Percentiles rank a stretch among this genome's conserved stretches.
Evolutionary conservation across 2,329 filamentous ascomycete species (phyloP).

Genomic region (Cladophialophora bantiana): DNA sequence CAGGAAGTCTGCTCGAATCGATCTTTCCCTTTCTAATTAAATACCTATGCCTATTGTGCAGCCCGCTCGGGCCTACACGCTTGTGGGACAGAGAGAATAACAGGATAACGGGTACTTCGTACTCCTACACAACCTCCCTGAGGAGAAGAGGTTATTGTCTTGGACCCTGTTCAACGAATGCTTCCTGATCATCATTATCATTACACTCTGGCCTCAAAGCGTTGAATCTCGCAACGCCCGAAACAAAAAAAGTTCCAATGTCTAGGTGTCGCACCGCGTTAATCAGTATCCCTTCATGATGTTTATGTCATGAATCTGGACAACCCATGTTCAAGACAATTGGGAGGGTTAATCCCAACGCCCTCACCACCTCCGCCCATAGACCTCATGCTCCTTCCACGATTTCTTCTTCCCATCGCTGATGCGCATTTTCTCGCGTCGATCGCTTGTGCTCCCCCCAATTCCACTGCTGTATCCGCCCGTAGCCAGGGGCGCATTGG

Average conservation of each 20-base stretch:
- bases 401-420: constrained; percentile 23
- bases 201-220: not conserved
- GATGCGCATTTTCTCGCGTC: constrained; percentile 23
- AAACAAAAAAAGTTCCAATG: not conserved
- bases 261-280: not conserved
- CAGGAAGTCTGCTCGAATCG: too few relatives aligned
- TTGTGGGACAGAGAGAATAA: too few relatives aligned
- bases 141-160: too few relatives aligned
- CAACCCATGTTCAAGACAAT: not conserved
- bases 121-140: too few relatives aligned
- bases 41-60: too few relatives aligned
- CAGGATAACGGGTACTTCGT: too few relatives aligned
- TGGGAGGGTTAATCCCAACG: not conserved
- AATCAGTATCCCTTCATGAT: not conserved
- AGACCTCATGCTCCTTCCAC: constrained; percentile 32
- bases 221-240: not conserved
- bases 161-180: too few relatives aligned
- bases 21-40: too few relatives aligned
- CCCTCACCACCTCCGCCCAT: constrained; percentile 32
- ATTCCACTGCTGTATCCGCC: not conserved
- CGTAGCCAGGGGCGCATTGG: not conserved
- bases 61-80: too few relatives aligned
- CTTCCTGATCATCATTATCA: not conserved
- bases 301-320: not conserved
- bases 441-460: constrained; percentile 9